These are phyloP conservation scores for Aspergillus sp. DNA, from an alignment of 2,329 filamentous ascomycete genomes.

Conservation along the genomic window DNA sequence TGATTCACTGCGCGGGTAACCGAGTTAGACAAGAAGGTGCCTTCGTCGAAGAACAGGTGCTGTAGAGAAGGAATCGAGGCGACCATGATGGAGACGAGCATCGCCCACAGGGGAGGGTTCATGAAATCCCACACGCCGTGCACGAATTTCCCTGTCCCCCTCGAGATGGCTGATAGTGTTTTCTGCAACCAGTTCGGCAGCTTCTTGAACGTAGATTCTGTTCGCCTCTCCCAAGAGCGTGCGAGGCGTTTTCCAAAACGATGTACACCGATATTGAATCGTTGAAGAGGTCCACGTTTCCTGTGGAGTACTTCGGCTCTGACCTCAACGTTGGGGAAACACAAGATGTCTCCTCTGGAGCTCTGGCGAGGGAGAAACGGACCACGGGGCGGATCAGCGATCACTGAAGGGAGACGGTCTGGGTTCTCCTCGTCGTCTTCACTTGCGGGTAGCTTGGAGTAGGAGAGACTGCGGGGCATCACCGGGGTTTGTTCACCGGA, in stretches of 20 bases:
- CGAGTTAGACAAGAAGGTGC: slow-evolving; percentile 87
- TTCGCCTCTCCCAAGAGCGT: slow-evolving; percentile 16
- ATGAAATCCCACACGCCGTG: slow-evolving; percentile 84
- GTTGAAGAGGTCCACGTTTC: slow-evolving; percentile 24
- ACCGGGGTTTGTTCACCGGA: slow-evolving; percentile 40
- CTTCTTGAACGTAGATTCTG: slow-evolving; percentile 36
- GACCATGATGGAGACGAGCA: slow-evolving; percentile 85
- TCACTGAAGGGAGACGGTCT: slow-evolving; percentile 16
- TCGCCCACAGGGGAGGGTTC: slow-evolving; percentile 97
- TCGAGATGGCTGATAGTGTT: slow-evolving; percentile 39
- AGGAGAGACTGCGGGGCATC: slow-evolving; percentile 26
- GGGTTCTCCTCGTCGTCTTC: slow-evolving; percentile 14
- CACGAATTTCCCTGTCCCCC: slow-evolving; percentile 48
- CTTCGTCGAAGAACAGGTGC: slow-evolving; percentile 78
- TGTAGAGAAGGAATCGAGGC: slow-evolving; percentile 83
- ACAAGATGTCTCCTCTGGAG: slow-evolving; percentile 53
- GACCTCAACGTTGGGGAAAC: slow-evolving; percentile 46
- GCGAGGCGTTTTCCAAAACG: slow-evolving; percentile 13
- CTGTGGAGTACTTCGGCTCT: slow-evolving; percentile 19
- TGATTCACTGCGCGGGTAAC: slow-evolving; percentile 83
- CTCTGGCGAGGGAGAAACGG: slow-evolving; percentile 35
- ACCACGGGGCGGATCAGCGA: slow-evolving; percentile 27
- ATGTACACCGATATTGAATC: slow-evolving; percentile 18
- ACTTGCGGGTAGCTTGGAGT: slow-evolving; percentile 27
- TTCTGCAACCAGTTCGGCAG: slow-evolving; percentile 53